Evolutionary conservation across 2,329 filamentous ascomycete species (phyloP), one percentile per base, ranked within the genome.

Genomic region (Karstenula rhodostoma): DNA sequence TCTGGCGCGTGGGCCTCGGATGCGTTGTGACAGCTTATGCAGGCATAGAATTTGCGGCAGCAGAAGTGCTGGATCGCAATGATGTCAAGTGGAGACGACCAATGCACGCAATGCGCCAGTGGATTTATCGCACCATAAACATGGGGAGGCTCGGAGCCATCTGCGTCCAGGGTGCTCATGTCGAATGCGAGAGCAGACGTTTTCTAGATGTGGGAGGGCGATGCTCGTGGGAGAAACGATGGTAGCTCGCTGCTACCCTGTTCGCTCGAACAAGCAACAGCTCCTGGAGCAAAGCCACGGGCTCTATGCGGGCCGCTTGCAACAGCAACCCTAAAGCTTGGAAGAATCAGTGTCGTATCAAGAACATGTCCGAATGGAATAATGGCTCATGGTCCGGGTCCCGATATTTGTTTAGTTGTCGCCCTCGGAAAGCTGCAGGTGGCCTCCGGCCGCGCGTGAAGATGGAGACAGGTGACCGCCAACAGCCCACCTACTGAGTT

Each of bases 1-100:
- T 23, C 62, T 7, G 72, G 61, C 6, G 27, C 43, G 55, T 77
- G 75, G 2, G 66, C 52, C 51, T 76, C 74, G 13, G 64, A 51
- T 10, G 60, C 65, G 47, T 74, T 65, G 56, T 78, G 75, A 33
- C 75, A 78, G 48, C 60, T 69, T 29, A 76, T 74, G 63, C 75
- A 78, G 7, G 74, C 74, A 62, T 77, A 78, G 63, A 76, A 78
- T 53, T 73, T 76, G 17, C 65, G 55, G 66, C 75, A 78, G 66
- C 75, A 78, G 49, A 64, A 65, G 53, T 77, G 73, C 43, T 76
- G 73, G 59, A 78, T 76, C 57, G 75, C 74, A 58, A 78, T 74
- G 60, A 77, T 75, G 67, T 77, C 75, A 52, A 76, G 70, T 2
- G 72, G 64, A 2, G 72, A 71, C 47, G 69, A 64, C 62, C 67